A percentile compares a stretch with the other conserved stretches of the same genome.
Evolutionary conservation across 1,284 basidiomycete species (phyloP).

Genomic region (Ceratobasidium sp.): DNA sequence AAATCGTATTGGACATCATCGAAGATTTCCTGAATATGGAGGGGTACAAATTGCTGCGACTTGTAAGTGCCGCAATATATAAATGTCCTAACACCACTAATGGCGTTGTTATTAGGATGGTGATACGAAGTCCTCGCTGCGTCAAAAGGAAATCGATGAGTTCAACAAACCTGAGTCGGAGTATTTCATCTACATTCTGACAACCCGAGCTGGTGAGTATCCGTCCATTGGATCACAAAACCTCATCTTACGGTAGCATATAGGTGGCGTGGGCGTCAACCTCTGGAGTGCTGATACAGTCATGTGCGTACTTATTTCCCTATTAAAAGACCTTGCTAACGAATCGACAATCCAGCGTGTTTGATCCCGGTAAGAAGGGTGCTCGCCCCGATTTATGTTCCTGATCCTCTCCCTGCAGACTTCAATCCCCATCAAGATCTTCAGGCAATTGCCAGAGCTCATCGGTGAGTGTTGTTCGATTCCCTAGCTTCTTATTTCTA

Average conservation of each 20-base stretch:
- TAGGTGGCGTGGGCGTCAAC: constrained; percentile 52
- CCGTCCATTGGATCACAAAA: constrained; percentile 52
- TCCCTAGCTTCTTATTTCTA: neutral
- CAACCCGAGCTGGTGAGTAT: constrained; percentile 90
- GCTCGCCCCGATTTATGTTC: neutral
- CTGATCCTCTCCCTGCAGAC: constrained; percentile 74
- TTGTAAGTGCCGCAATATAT: constrained; percentile 61
- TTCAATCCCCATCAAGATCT: constrained; percentile 88
- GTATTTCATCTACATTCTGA: constrained; percentile 87
- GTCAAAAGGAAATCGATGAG: constrained; percentile 93
- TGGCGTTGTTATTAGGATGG: constrained; percentile 68
- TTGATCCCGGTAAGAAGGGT: constrained; percentile 20
- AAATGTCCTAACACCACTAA: neutral
- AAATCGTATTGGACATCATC: constrained; percentile 86
- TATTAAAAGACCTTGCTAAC: neutral
- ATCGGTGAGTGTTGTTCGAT: constrained; percentile 55
- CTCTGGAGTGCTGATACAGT: constrained; percentile 77
- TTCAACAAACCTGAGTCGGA: constrained; percentile 89
- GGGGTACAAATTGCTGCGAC: constrained; percentile 84
- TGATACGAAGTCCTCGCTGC: constrained; percentile 80
- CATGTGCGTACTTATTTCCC: constrained; percentile 53
- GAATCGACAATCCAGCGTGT: constrained; percentile 10
- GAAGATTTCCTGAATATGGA: constrained; percentile 87
- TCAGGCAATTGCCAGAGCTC: constrained; percentile 81
- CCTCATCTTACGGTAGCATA: constrained; percentile 47